Evolutionary conservation across 225 moss, liverwort and hornwort genomes (phyloP), one percentile per base, ranked within the genome.

Genomic region (Pseudoscleropodium purum): DNA sequence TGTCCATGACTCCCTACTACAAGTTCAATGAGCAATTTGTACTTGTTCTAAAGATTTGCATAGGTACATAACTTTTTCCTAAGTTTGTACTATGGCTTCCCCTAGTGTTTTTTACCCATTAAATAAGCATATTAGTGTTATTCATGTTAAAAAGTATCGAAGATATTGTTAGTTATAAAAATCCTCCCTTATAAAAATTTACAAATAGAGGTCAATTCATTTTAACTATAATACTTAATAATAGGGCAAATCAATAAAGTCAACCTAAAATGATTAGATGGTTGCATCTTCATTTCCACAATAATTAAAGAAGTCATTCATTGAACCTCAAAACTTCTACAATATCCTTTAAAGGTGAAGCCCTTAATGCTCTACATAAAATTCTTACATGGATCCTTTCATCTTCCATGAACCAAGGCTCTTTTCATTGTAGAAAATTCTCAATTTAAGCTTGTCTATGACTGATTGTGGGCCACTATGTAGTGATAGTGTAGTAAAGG

Each of bases 311-410:
- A 31, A 19, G 5, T 49, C 12, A 19, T 15, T 0, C 0, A 0
- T 19, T 49, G 4, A 1, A 31, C 1, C 1, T 27, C 2, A 75
- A 31, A 10, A 33, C 3, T 49, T 75, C 2, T 1, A 3, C 18
- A 10, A 33, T 1, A 0, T 23, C 23, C 11, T 21, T 51, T 20
- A 0, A 47, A 0, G 5, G 2, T 31, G 4, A 74, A 74, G 11
- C 6, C 6, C 13, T 30, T 10, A 47, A 47, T 75, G 7, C 3
- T 30, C 4, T 18, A 30, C 0, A 45, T 45, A 5, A 75, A 30
- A 10, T 18, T 45, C 3, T 30, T 47, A 4, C 0, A 47, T 1
- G 4, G 3, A 0, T 0, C 2, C 10, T 2, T 19, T 45, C 11
- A 5, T 1, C 19, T 20, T 2, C 1, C 2, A 12, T 31, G 2